Percentiles rank a stretch among this genome's conserved stretches.
Conservation (phyloP, 805 yeast species). For the Candida vartiovaarae region DNA sequence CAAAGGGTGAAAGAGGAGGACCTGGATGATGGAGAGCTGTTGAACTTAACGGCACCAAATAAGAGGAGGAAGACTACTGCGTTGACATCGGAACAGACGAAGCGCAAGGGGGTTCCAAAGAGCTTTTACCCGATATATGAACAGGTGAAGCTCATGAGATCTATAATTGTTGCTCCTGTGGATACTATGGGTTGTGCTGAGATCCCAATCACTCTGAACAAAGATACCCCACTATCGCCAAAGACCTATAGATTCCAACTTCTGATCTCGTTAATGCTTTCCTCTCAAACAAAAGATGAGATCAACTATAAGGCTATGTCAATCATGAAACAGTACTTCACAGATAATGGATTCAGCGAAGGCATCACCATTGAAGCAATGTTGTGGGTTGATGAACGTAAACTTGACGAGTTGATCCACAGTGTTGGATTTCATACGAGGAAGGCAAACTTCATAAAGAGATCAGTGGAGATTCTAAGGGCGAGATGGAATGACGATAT, state of each 20-base stretch:
- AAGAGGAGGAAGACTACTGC: neutral
- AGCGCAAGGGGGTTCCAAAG: conserved; percentile 24
- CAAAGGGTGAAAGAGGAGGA: too few species aligned
- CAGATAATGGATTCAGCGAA: conserved; percentile 33
- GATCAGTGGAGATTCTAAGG: conserved; percentile 46
- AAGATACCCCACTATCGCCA: conserved; percentile 25
- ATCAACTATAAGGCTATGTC: conserved; percentile 68
- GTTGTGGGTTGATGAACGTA: conserved; percentile 40
- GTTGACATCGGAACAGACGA: too few species aligned
- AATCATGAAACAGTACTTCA: conserved; percentile 44
- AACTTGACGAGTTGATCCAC: conserved; percentile 57
- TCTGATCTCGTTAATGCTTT: conserved; percentile 74
- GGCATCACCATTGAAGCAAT: conserved; percentile 58
- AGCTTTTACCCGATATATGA: conserved; percentile 53
- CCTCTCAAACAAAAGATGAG: conserved; percentile 91
- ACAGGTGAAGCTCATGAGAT: conserved; percentile 60
- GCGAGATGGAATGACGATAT: conserved; percentile 56
- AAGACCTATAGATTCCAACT: conserved; percentile 59
- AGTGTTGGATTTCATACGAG: conserved; percentile 85
- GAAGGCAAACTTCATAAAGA: conserved; percentile 65
- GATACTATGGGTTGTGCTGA: conserved; percentile 83
- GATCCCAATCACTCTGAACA: conserved; percentile 34
- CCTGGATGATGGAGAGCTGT: too few species aligned
- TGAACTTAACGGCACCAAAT: neutral
- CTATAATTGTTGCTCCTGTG: conserved; percentile 68